These are phyloP conservation scores for Tuber microsphaerosporum DNA, from an alignment of 495 filamentous ascomycete species.

Conservation along the genomic window DNA sequence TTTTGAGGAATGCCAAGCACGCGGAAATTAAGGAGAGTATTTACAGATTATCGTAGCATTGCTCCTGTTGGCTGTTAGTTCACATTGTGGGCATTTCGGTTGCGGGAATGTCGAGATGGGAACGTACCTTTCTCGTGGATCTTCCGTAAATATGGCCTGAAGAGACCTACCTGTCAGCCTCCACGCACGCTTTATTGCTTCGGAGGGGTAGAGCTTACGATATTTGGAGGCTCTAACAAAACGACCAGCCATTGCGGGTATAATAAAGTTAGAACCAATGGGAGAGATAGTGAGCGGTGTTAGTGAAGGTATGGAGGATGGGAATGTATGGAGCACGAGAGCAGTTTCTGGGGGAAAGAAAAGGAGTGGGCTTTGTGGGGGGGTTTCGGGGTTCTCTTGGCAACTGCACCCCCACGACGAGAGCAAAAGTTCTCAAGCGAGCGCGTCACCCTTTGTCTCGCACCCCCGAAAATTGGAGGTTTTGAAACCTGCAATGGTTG, in stretches of 20 bases:
- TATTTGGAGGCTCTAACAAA: slow-evolving; percentile 99
- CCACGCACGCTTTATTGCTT: slow-evolving; percentile 38
- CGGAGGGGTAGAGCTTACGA: slow-evolving; percentile 58
- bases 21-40: slow-evolving; percentile 10
- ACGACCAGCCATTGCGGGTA: slow-evolving; percentile 71
- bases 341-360: slow-evolving; percentile 9
- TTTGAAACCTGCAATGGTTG: background rate
- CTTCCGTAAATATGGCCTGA: slow-evolving; percentile 96
- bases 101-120: background rate
- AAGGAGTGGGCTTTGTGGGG: slow-evolving; percentile 8
- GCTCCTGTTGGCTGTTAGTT: slow-evolving; percentile 49
- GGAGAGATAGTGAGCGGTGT: slow-evolving; percentile 12
- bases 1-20: background rate
- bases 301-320: slow-evolving; percentile 12
- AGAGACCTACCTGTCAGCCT: slow-evolving; percentile 38
- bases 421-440: background rate
- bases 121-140: slow-evolving; percentile 74
- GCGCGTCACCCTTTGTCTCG: background rate
- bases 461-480: background rate
- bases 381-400: slow-evolving; percentile 33
- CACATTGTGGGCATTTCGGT: background rate
- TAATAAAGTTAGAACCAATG: slow-evolving; percentile 18
- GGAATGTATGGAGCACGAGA: background rate
- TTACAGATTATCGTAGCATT: slow-evolving; percentile 93
- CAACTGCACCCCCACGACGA: slow-evolving; percentile 27